Conservation (phyloP, 1,284 basidiomycete genomes). For the Bondarzewia mesenterica region DNA sequence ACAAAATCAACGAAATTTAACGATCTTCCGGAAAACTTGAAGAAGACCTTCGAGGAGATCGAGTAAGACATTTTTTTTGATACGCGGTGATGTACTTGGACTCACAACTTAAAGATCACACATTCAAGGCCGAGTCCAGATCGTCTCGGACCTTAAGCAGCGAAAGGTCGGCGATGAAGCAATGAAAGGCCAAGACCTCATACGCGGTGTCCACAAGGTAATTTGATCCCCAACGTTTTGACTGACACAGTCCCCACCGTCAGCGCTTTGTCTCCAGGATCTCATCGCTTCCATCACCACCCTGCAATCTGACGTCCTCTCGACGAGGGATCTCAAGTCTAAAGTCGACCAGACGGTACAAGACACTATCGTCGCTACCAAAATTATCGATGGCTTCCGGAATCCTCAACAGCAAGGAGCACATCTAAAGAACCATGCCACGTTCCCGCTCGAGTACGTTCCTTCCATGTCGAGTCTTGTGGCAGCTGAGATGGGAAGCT, state of each 20-base stretch:
- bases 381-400: slow-evolving; percentile 68
- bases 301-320: slow-evolving; percentile 58
- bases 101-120: slow-evolving; percentile 36
- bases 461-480: background rate
- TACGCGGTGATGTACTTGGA: background rate
- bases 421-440: slow-evolving; percentile 65
- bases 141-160: slow-evolving; percentile 69
- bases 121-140: slow-evolving; percentile 71
- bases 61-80: slow-evolving; percentile 40
- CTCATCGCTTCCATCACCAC: slow-evolving; percentile 51
- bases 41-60: slow-evolving; percentile 57
- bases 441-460: slow-evolving; percentile 76
- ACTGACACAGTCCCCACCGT: background rate
- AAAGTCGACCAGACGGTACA: slow-evolving; percentile 72
- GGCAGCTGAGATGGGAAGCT: background rate
- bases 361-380: slow-evolving; percentile 65
- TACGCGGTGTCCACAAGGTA: slow-evolving; percentile 61
- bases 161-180: slow-evolving; percentile 70
- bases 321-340: slow-evolving; percentile 58
- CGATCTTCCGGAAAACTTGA: slow-evolving; percentile 66
- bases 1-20: slow-evolving; percentile 77
- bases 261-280: slow-evolving; percentile 33
- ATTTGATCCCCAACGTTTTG: slow-evolving; percentile 11
- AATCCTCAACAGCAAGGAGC: slow-evolving; percentile 60
- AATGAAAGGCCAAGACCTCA: slow-evolving; percentile 60